Conservation (phyloP, 2,329 filamentous ascomycete species). For the Fusarium caatingaense region DNA sequence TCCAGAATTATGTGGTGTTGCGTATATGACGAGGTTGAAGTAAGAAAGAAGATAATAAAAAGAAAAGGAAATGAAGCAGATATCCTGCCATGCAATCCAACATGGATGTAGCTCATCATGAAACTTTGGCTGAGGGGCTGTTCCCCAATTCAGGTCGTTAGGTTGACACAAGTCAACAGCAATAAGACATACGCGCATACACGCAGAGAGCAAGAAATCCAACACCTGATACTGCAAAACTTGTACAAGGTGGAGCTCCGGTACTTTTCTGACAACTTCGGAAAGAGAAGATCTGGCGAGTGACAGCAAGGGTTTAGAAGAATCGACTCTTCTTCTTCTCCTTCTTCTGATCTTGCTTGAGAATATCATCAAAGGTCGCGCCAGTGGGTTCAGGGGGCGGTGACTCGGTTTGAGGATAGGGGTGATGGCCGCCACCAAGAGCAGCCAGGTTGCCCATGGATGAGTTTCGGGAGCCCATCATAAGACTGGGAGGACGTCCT, state of each 20-base stretch:
- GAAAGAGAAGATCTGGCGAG: conserved; percentile 13
- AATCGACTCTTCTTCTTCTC: conserved; percentile 57
- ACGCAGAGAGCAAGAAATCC: conserved; percentile 2
- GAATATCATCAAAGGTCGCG: conserved; percentile 63
- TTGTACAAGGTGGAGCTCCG: conserved; percentile 20
- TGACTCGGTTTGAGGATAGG: conserved; percentile 34
- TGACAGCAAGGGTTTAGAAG: conserved; percentile 45
- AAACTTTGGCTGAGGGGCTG: conserved; percentile 12
- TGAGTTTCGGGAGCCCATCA: conserved; percentile 48
- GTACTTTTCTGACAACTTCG: conserved; percentile 7
- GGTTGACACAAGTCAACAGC: conserved; percentile 9
- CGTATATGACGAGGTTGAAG: conserved; percentile 18
- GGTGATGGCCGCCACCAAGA: conserved; percentile 31
- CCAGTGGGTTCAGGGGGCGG: conserved; percentile 46
- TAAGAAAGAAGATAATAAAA: conserved; percentile 9
- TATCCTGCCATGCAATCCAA: conserved; percentile 16
- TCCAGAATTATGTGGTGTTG: conserved; percentile 31
- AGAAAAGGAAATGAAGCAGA: conserved; percentile 2
- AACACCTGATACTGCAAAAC: conserved; percentile 1
- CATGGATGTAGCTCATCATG: conserved; percentile 21
- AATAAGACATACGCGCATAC: conserved; percentile 11
- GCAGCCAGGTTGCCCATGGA: conserved; percentile 53
- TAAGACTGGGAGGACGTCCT: conserved; percentile 49
- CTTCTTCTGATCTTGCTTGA: conserved; percentile 52
- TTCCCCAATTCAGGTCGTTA: conserved; percentile 10